Base-by-base conservation (phyloP, 2,329 filamentous ascomycete species). In the Diplodia intermedia region DNA sequence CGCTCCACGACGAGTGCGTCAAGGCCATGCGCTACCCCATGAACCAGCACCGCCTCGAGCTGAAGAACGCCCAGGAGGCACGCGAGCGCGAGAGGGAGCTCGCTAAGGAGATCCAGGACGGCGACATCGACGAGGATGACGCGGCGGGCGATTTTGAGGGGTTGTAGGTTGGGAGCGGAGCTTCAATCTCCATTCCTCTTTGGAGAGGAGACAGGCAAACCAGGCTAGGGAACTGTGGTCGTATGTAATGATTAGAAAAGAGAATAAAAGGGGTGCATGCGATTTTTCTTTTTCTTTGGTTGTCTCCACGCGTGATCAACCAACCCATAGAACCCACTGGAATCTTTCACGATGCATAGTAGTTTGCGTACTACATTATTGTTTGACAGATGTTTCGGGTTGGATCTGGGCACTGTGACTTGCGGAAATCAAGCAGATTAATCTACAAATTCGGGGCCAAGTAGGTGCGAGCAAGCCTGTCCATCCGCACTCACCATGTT, bases 1-100 rank as follows among this genome's bases (percentile, higher is more conserved):
- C 90, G 68, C 87, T 99, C 71, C 94, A 98, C 77, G 95, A 99
- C 75, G 95, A 99, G 84, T 98, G 94, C 77, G 94, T 99, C 76
- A 98, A 97, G 91, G 94, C 95, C 31, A 99, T 99, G 95, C 89
- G 95, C 67, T 99, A 98, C 82, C 95, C 95, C 2, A 98, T 98
- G 94, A 97, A 99, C 84, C 95, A 98, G 81, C 95, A 99, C 82
- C 89, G 95, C 20, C 86, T 98, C 67, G 95, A 99, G 82, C 86
- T 99, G 67, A 98, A 97, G 87, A 98, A 97, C 75, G 95, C 95
- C 0, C 94, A 98, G 80, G 96, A 99, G 82, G 95, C 95, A n/a
- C 88, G 95, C 62, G 95, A 99, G 80, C 88, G 95, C 23, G 95
- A 99, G 84, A 88, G 95, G 20, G 95, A 99, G 82, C 89, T 99